Percentiles rank a stretch among this genome's conserved stretches.
phyloP scores from a whole-genome alignment of 768 basidiomycete genomes.

The Hypholoma sublateritium region DNA sequence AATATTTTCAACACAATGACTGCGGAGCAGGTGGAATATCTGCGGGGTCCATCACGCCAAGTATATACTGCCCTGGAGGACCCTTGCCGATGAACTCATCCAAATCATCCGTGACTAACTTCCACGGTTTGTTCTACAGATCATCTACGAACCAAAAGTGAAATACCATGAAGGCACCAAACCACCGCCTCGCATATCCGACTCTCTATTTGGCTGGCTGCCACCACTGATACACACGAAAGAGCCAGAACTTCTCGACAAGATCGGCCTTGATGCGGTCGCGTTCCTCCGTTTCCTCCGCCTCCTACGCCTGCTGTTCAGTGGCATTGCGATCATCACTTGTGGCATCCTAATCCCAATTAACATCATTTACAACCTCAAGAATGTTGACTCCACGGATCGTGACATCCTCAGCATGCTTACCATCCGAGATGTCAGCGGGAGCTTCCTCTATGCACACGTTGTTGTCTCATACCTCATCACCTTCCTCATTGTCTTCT shows the following conservation, averaged over 20 bases:
- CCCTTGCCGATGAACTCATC: no score
- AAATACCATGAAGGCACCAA: slow-evolving; percentile 85
- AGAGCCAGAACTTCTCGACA: slow-evolving; percentile 87
- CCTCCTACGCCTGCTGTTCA: slow-evolving; percentile 76
- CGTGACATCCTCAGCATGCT: slow-evolving; percentile 75
- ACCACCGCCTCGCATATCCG: slow-evolving; percentile 76
- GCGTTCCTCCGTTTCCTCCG: slow-evolving; percentile 90
- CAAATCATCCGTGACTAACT: neutral
- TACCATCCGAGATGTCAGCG: slow-evolving; percentile 82
- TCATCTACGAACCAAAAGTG: slow-evolving; percentile 91
- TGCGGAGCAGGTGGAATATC: neutral
- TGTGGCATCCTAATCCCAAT: slow-evolving; percentile 83
- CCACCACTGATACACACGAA: slow-evolving; percentile 80
- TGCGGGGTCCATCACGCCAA: neutral
- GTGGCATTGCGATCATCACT: slow-evolving; percentile 56
- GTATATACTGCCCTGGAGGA: neutral
- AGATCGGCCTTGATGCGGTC: slow-evolving; percentile 91
- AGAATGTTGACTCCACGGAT: slow-evolving; percentile 46
- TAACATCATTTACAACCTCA: slow-evolving; percentile 82
- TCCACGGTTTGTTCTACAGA: slow-evolving; percentile 36
- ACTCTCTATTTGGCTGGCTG: slow-evolving; percentile 87
- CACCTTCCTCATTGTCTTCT: slow-evolving; percentile 68
- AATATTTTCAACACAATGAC: neutral
- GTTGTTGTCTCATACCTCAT: slow-evolving; percentile 83
- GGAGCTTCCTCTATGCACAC: slow-evolving; percentile 77